Evolutionary conservation across 192 early-diverging fungal species (phyloP), one percentile per base, ranked within the genome.

Genomic region (Phlyctochytrium arcticum): DNA sequence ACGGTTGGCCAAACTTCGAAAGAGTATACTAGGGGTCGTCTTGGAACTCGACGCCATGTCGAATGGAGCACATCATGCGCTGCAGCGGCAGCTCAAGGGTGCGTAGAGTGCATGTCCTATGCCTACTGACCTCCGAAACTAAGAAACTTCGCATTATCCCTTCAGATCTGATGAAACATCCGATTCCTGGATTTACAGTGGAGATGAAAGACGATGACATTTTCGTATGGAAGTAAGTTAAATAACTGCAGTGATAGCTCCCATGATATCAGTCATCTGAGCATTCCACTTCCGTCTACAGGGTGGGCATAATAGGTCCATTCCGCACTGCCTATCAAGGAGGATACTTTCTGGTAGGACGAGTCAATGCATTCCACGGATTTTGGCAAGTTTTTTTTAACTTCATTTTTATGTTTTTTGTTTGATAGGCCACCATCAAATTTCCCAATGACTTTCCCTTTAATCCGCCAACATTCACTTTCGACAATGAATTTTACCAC

Each of bases 381-480:
- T 42, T 42, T 42, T 42, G 37, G 8, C 8, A 7, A 26, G 24
- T 8, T 29, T 15, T 19, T 9, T 31, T 33, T 58, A 19, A 58
- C n/a, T n/a, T n/a, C n/a, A n/a, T n/a, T n/a, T n/a, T n/a, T 15
- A 12, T 64, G 21, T 44, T 21, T n/a, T n/a, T 51, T 8, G 29
- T 27, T 10, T 30, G 5, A 34, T 47, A 87, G 86, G 65, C 78
- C 3, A 80, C 77, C 10, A 58, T 85, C 37, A 81, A 80, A 62
- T 85, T 85, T 62, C 81, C 83, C 4, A 23, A 65, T 21, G 83
- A 85, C 42, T 85, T 73, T 59, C 83, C 83, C 12, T 85, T 85
- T 69, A 77, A 69, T 35, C 83, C 83, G 15, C 83, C 83, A 4
- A 62, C 81, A 29, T 84, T 85, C 53, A 67, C 69, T 9, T 85